phyloP scores from a whole-genome alignment of 306 rosid genomes.

The Arachis stenosperma region DNA sequence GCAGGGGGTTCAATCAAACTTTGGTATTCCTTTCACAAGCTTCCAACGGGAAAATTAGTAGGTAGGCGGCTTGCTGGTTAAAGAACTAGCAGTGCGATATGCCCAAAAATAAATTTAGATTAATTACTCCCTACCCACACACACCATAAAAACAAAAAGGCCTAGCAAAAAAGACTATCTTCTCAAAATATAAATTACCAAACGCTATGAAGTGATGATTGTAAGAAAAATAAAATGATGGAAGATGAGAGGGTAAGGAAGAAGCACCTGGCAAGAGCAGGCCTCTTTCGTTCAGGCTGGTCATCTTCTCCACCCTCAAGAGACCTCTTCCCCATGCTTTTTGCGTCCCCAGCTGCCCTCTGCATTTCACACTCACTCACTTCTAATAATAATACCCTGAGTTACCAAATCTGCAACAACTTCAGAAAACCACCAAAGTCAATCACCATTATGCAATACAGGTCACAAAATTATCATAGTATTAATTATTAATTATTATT shows the following conservation, averaged over 20 bases:
- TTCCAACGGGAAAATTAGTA: constrained; percentile 29
- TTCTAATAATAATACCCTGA: constrained; percentile 28
- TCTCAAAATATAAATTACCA: not conserved
- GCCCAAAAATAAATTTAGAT: not conserved
- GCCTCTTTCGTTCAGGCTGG: constrained; percentile 91
- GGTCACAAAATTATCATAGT: not conserved
- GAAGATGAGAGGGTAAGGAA: constrained; percentile 15
- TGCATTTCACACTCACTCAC: constrained; percentile 53
- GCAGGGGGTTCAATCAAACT: not conserved
- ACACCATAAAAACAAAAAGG: not conserved
- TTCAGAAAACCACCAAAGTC: constrained; percentile 37
- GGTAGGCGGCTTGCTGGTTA: not conserved
- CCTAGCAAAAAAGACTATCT: not conserved
- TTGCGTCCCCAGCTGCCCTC: constrained; percentile 59
- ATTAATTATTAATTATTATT: no score
- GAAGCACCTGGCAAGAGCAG: constrained; percentile 90
- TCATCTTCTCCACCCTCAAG: constrained; percentile 89
- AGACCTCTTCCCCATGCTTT: constrained; percentile 75
- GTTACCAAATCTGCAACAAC: constrained; percentile 55
- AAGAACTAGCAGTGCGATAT: constrained; percentile 1
- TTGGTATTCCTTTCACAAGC: constrained; percentile 24
- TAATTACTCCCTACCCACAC: no score
- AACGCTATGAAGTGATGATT: not conserved
- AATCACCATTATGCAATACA: constrained; percentile 33
- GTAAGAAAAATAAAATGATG: constrained; percentile 18